Conservation (phyloP, 139 green algal genomes). For the Choricystis sp. region DNA sequence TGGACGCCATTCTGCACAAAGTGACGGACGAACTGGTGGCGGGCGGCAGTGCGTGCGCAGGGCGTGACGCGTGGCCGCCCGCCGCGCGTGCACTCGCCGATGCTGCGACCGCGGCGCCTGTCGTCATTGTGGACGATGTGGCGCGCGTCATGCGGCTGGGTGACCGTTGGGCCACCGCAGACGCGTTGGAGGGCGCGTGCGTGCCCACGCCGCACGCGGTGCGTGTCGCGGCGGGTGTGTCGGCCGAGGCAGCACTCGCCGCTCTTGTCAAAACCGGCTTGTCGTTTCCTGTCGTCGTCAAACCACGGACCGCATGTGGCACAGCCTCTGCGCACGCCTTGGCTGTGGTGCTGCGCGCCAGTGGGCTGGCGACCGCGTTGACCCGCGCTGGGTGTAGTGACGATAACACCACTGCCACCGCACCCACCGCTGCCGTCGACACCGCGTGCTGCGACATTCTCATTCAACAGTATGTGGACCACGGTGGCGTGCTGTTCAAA, state of each 20-base stretch:
- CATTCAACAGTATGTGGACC: conserved; percentile 67
- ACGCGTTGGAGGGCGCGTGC: neutral
- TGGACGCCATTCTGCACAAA: neutral
- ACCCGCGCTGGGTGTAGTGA: too few relatives aligned
- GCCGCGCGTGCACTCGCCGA: neutral
- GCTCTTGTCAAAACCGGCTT: too few relatives aligned
- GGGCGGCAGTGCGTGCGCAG: neutral
- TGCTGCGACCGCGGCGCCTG: too few relatives aligned
- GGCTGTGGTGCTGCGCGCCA: neutral
- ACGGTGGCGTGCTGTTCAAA: conserved; percentile 53
- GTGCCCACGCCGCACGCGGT: neutral
- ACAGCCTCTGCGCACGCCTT: neutral
- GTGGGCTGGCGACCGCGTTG: too few relatives aligned
- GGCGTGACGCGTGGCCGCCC: neutral
- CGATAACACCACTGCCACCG: too few relatives aligned
- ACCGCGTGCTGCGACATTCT: conserved; percentile 6
- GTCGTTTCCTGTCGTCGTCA: neutral
- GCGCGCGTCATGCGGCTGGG: too few relatives aligned
- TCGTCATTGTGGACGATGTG: neutral
- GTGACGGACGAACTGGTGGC: neutral
- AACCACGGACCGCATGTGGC: neutral
- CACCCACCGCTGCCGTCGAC: neutral
- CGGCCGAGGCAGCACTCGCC: too few relatives aligned
- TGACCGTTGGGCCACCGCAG: neutral
- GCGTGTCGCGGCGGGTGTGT: too few relatives aligned